Base-by-base conservation (phyloP, 306 rosid species). In the Trifolium repens region DNA sequence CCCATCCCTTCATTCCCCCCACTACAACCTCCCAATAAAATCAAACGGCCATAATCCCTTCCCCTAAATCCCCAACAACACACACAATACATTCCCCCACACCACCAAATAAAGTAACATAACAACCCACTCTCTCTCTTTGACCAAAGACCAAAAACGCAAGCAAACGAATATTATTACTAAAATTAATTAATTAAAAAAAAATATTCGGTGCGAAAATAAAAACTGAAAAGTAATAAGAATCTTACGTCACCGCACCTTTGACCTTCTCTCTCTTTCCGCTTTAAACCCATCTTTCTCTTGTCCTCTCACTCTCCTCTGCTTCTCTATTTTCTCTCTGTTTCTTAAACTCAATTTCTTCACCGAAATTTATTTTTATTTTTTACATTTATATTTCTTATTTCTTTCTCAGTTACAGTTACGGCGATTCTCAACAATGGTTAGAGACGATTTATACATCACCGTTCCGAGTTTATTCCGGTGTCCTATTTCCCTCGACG, bases 401-500 rank as follows among this genome's bases (percentile, higher is more conserved):
- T 19, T 37, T 7, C 8, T 7, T 39, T 39, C 42, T 39, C 44
- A 9, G 78, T 72, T 57, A 26, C 58, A 46, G 62, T 71, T 27
- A 50, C 43, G 26, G 61, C 42, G 19, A 40, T 35, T 3, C 42
- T 37, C 1, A 5, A 68, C 78, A 61, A 88, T 90, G 98, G 90
- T 85, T 30, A 90, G 85, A 72, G 98, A 91, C 74, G 96, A 90
- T 68, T 84, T 89, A 5, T 89, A 47, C 86, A 82, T 94, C 67
- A 81, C 89, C 9, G 85, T 92, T 44, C 97, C 96, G 9, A 92
- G 85, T 79, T 84, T 89, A 47, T 94, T 94, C 83, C 79, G 91
- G 46, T 94, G 99, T 24, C 99, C 99, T 2, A 94, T 94, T 26
- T 89, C 97, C 0, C 87, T 92, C 0, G 99, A 94, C 72, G 87